Percentiles rank a stretch among this genome's conserved stretches.
phyloP scores from a whole-genome alignment of 2,329 filamentous ascomycete genomes.

The Domatiomyces catenatus region DNA sequence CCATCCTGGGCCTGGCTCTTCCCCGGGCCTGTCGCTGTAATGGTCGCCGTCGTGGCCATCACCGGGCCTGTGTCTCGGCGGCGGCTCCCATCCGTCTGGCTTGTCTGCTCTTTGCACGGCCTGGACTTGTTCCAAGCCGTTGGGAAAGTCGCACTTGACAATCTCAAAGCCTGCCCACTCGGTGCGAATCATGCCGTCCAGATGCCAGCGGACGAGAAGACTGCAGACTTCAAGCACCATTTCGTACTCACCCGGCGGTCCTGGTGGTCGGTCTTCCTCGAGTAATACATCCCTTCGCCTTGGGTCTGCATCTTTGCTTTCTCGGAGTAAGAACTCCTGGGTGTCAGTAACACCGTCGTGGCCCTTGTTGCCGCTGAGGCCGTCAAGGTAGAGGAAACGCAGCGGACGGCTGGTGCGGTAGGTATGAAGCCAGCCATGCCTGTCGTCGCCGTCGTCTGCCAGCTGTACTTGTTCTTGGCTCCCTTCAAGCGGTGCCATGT shows the following conservation, averaged over 20 bases:
- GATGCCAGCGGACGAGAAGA: constrained; percentile 29
- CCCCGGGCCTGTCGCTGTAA: constrained; percentile 19
- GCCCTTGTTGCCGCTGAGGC: constrained; percentile 53
- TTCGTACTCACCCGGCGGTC: constrained; percentile 30
- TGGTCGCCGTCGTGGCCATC: neutral
- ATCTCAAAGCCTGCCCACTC: constrained; percentile 55
- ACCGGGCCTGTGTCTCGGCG: neutral
- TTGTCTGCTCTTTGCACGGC: neutral
- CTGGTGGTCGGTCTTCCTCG: neutral
- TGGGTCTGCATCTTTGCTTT: neutral
- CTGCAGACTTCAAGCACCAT: constrained; percentile 44
- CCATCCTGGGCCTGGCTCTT: constrained; percentile 31
- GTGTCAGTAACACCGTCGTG: constrained; percentile 51
- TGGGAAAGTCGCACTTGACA: constrained; percentile 49
- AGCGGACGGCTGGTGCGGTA: constrained; percentile 46
- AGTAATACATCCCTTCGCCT: neutral
- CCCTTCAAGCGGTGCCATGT: neutral
- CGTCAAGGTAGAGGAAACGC: constrained; percentile 53
- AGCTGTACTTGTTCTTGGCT: neutral
- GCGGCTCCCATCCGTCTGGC: neutral
- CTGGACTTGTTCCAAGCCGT: constrained; percentile 22
- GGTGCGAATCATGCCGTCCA: constrained; percentile 53
- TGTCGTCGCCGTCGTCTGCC: constrained; percentile 5
- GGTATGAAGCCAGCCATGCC: constrained; percentile 48
- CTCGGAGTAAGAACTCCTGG: constrained; percentile 46